These are phyloP conservation scores for Capronia epimyces DNA, from an alignment of 2,329 filamentous ascomycete species.

Conservation along the genomic window DNA sequence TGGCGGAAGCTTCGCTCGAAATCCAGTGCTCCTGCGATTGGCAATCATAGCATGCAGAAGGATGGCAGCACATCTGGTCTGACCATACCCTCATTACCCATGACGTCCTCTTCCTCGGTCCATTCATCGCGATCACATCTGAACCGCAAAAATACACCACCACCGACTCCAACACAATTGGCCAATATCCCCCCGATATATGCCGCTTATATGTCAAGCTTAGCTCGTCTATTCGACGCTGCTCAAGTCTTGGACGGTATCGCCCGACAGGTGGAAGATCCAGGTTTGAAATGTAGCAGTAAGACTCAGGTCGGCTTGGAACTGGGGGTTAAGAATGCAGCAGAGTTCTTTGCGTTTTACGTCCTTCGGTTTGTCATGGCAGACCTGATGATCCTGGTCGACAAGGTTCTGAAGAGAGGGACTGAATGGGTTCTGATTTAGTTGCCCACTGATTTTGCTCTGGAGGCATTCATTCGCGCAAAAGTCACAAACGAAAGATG, in stretches of 20 bases:
- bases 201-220: conserved; percentile 80
- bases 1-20: conserved; percentile 90
- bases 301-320: conserved; percentile 94
- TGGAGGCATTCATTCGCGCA: too few species aligned
- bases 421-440: conserved; percentile 81
- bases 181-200: conserved; percentile 51
- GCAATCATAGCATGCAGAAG: conserved; percentile 32
- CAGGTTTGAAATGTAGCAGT: conserved; percentile 82
- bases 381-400: conserved; percentile 76
- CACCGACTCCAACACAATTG: conserved; percentile 66
- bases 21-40: conserved; percentile 52
- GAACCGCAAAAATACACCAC: conserved; percentile 48
- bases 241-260: conserved; percentile 89
- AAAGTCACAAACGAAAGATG: too few species aligned
- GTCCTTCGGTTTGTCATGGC: conserved; percentile 89
- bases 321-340: conserved; percentile 83
- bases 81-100: conserved; percentile 70
- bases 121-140: conserved; percentile 55
- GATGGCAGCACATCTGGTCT: conserved; percentile 47
- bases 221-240: conserved; percentile 87
- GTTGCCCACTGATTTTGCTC: too few species aligned
- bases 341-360: conserved; percentile 97
- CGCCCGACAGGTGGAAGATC: conserved; percentile 90
- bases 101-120: conserved; percentile 58
- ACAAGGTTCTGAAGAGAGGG: conserved; percentile 95